Base-by-base conservation (phyloP, 345 rosid genomes). In the Salix brachista region DNA sequence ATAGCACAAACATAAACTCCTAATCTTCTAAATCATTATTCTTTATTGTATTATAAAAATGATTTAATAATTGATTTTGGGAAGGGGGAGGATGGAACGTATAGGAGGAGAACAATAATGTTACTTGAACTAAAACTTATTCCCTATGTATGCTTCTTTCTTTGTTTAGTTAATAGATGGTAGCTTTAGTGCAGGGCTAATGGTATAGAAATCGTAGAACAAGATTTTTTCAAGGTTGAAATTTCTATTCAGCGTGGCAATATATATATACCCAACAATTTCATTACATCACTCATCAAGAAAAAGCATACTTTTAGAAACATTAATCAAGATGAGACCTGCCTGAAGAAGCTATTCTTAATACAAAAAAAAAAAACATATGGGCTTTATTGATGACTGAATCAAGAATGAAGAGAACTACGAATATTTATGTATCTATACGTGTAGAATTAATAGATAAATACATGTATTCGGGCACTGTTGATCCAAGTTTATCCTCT, bases 401-500 rank as follows among this genome's bases (percentile, higher is more conserved):
- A 56, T 3, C 61, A 56, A 56, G 61, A 10, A 56, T 21, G 23
- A 54, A 7, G 60, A 54, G 9, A 21, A 54, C 25, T 42, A 42
- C 2, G 44, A 41, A 41, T 41, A 41, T 9, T 41, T 41, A 42
- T 42, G 46, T 11, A 3, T 42, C 13, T 42, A 11, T 42, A n/a
- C 10, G 4, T 8, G 26, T 56, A 21, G 62, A 21, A n/a, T 56
- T 1, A 8, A 56, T 56, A 21, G 26, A n/a, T 10, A 21, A 8
- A 56, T 4, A 56, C 26, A 56, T 76, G 64, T 42, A 34, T 56
- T n/a, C 46, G 69, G 28, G 70, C 76, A 71, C 32, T 66, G 76
- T 41, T 58, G 69, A 79, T 76, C 73, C 67, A 79, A 79, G 86
- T 91, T 88, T 86, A 86, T 85, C 86, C 78, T 83, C 75, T 79